Evolutionary conservation across 805 yeast genomes (phyloP).

Genomic region (Saccharomycopsis malanga): DNA sequence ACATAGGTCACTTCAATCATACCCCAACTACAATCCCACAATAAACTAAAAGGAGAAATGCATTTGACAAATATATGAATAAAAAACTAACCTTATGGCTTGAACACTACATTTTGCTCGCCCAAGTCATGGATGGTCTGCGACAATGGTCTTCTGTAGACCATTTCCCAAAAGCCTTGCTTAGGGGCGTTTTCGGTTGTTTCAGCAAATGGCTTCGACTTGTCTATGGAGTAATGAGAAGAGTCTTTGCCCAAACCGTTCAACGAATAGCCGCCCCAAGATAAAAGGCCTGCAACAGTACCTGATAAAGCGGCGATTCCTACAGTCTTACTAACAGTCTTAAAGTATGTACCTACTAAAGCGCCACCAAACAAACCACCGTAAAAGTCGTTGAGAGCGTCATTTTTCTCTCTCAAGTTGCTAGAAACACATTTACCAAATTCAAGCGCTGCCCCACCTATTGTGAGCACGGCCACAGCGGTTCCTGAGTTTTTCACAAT

Average conservation of each 20-base stretch:
- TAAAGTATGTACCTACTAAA: conserved; percentile 32
- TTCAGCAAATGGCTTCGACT: conserved; percentile 28
- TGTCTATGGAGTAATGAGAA: conserved; percentile 22
- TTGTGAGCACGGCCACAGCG: conserved; percentile 38
- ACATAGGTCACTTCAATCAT: no score
- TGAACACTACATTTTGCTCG: conserved; percentile 18
- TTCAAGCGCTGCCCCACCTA: conserved; percentile 35
- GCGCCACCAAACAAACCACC: conserved; percentile 44
- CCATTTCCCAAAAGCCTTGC: conserved; percentile 73
- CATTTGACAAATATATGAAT: no score
- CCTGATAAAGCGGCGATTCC: conserved; percentile 43
- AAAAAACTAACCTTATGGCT: neutral
- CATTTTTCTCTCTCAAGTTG: conserved; percentile 56
- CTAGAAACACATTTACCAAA: conserved; percentile 40
- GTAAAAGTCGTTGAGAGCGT: conserved; percentile 50
- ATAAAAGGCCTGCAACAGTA: conserved; percentile 34
- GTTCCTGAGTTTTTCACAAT: conserved; percentile 24
- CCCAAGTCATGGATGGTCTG: conserved; percentile 76
- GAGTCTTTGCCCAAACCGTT: conserved; percentile 42
- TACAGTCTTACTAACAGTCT: conserved; percentile 34
- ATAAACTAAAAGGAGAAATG: no score
- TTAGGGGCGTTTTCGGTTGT: conserved; percentile 27
- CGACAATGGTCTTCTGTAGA: conserved; percentile 72
- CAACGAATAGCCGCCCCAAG: conserved; percentile 49
- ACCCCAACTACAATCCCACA: no score